These are phyloP conservation scores for Saturnispora kantuleensis DNA, from an alignment of 805 yeast species.

Conservation along the genomic window DNA sequence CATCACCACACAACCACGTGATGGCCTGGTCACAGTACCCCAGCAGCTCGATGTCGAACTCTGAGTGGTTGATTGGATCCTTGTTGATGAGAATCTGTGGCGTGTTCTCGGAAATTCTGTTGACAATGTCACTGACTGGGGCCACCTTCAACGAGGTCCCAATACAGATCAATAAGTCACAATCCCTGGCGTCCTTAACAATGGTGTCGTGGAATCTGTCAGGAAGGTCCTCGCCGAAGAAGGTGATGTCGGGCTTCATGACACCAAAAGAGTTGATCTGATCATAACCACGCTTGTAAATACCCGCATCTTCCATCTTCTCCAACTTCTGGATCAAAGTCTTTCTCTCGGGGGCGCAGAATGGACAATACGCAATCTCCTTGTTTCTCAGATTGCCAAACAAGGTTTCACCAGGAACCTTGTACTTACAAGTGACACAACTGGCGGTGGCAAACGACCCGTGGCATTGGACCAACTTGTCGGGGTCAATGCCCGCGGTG, in stretches of 20 bases:
- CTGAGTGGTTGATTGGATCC: constrained; percentile 65
- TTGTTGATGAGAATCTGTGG: constrained; percentile 77
- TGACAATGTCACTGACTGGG: constrained; percentile 84
- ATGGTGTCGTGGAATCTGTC: constrained; percentile 50
- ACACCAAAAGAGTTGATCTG: constrained; percentile 57
- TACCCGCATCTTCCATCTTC: constrained; percentile 23
- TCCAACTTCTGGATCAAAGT: constrained; percentile 21
- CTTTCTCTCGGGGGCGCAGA: constrained; percentile 41
- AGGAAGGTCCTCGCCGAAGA: constrained; percentile 82
- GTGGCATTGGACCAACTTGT: constrained; percentile 77
- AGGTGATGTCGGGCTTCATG: constrained; percentile 86
- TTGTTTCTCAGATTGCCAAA: constrained; percentile 48
- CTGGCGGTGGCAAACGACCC: constrained; percentile 87
- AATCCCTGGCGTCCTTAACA: constrained; percentile 48
- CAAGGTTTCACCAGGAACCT: constrained; percentile 56
- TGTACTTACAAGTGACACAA: constrained; percentile 65
- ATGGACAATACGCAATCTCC: constrained; percentile 64
- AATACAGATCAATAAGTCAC: constrained; percentile 75
- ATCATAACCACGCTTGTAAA: constrained; percentile 21
- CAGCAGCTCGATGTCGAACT: constrained; percentile 66
- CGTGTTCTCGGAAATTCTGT: constrained; percentile 55
- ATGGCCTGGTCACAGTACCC: constrained; percentile 84
- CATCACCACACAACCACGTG: constrained; percentile 44
- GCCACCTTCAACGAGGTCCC: constrained; percentile 91
- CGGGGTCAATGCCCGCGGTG: constrained; percentile 62